Conservation (phyloP, 2,329 filamentous ascomycete genomes). For the Harringtonia lauricola region DNA sequence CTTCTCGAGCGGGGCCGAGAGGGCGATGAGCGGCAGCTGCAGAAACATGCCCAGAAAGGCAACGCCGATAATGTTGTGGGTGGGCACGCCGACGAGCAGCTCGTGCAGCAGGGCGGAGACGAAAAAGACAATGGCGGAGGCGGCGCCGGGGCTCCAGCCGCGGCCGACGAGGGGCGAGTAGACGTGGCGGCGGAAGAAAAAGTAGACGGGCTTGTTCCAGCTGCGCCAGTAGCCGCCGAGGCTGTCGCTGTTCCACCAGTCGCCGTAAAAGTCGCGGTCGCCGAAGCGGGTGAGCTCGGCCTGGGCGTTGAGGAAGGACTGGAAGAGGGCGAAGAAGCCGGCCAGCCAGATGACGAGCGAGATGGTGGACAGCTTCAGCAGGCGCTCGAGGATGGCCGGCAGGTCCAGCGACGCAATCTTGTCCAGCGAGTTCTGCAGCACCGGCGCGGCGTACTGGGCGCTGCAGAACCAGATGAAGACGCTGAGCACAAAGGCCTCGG, state of each 20-base stretch:
- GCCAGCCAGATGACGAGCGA: constrained; percentile 94
- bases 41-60: constrained; percentile 91
- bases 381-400: constrained; percentile 70
- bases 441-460: constrained; percentile 86
- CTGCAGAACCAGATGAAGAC: constrained; percentile 93
- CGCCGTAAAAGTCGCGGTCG: constrained; percentile 88
- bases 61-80: constrained; percentile 86
- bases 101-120: constrained; percentile 87
- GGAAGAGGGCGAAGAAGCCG: constrained; percentile 94
- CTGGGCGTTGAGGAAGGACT: constrained; percentile 81
- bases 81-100: constrained; percentile 83
- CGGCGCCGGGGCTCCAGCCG: constrained; percentile 60
- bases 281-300: constrained; percentile 85
- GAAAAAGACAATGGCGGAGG: constrained; percentile 75
- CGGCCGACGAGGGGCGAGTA: constrained; percentile 80
- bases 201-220: constrained; percentile 97
- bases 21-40: constrained; percentile 75
- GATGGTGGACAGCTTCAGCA: constrained; percentile 93
- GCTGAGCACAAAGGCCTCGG: constrained; percentile 65
- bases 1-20: constrained; percentile 72
- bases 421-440: constrained; percentile 79
- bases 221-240: constrained; percentile 86
- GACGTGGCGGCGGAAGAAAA: constrained; percentile 92
- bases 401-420: constrained; percentile 76
- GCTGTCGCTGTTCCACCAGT: constrained; percentile 94